Evolutionary conservation across 2,329 filamentous ascomycete species (phyloP).

Genomic region (Aspergillus sp.): DNA sequence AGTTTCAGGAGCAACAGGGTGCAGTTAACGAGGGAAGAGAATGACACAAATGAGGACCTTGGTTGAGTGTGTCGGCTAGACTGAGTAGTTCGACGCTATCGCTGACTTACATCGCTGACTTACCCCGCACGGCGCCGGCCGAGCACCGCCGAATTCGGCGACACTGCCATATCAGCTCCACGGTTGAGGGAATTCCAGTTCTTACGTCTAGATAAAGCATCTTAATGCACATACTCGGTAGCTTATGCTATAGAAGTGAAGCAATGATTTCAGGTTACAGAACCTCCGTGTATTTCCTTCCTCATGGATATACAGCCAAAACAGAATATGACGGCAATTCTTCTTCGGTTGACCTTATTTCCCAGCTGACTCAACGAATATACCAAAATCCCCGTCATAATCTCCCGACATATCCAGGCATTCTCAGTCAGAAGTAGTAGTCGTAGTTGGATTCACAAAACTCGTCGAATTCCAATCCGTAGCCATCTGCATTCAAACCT

Average conservation of each 20-base stretch:
- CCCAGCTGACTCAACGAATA: too few species aligned
- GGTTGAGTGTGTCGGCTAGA: background rate
- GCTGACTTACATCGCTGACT: background rate
- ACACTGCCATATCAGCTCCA: too few species aligned
- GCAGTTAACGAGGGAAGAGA: background rate
- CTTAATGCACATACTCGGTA: too few species aligned
- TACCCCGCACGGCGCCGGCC: background rate
- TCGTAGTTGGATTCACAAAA: background rate
- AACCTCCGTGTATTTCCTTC: too few species aligned
- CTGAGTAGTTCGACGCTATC: background rate
- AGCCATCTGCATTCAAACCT: conserved; percentile 19
- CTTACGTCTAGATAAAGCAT: too few species aligned
- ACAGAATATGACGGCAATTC: accelerated
- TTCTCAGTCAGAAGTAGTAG: background rate
- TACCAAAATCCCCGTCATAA: too few species aligned
- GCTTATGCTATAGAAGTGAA: too few species aligned
- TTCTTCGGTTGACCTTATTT: too few species aligned
- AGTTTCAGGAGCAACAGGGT: too few species aligned
- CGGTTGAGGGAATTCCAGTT: too few species aligned
- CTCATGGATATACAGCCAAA: too few species aligned
- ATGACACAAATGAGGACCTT: background rate
- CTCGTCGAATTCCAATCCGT: conserved; percentile 26
- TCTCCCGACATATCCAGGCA: background rate
- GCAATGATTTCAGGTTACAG: too few species aligned
- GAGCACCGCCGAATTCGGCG: background rate